These are phyloP conservation scores for Fonsecaea nubica DNA, from an alignment of 2,329 filamentous ascomycete species.

Conservation along the genomic window DNA sequence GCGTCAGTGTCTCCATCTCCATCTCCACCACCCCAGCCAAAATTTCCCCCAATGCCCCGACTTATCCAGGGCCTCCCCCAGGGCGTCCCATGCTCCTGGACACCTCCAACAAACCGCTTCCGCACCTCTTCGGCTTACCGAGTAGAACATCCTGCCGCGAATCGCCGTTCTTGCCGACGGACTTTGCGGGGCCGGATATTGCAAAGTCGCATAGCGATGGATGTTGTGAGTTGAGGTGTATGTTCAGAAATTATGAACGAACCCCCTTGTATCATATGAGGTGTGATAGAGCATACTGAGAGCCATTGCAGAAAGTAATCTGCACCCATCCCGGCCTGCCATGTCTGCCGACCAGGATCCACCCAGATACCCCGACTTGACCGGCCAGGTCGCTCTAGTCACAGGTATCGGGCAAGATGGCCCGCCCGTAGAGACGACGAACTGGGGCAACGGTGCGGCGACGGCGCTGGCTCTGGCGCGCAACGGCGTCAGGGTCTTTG, in stretches of 20 bases:
- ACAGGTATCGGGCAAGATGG: constrained; percentile 33
- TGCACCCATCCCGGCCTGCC: neutral
- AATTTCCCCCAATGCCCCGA: neutral
- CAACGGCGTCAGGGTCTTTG: constrained; percentile 33
- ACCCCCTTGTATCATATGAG: neutral
- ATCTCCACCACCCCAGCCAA: neutral
- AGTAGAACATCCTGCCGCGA: neutral
- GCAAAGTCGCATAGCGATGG: no score
- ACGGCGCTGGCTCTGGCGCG: constrained; percentile 30
- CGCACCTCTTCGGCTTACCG: neutral
- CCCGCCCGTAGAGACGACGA: constrained; percentile 15
- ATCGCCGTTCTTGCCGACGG: neutral
- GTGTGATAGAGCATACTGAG: neutral
- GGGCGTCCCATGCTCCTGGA: neutral
- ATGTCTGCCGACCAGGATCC: constrained; percentile 10
- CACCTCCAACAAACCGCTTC: neutral
- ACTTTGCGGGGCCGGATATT: neutral
- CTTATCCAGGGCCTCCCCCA: neutral
- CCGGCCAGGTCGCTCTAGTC: constrained; percentile 31
- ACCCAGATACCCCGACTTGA: constrained; percentile 30
- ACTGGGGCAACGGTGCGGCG: constrained; percentile 35
- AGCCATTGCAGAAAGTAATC: no score
- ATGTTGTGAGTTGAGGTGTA: no score
- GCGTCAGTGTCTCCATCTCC: no score
- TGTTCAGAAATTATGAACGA: no score